These are phyloP conservation scores for Tylopilus plumbeoviolaceoides DNA, from an alignment of 768 basidiomycete species.

Conservation along the genomic window DNA sequence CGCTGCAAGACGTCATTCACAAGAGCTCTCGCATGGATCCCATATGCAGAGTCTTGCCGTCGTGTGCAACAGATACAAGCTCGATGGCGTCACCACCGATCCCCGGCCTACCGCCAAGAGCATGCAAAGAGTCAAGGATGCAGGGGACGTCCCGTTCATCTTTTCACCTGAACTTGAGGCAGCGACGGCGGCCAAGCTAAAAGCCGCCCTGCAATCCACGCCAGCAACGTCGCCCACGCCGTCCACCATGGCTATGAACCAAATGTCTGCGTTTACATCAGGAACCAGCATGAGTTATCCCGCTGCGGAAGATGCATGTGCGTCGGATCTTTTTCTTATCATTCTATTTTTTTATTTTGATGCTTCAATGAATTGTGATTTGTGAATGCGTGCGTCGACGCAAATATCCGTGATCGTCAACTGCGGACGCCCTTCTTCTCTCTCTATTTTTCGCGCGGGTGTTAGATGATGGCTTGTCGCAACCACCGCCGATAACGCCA, in stretches of 20 bases:
- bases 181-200: conserved; percentile 25
- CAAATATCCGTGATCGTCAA: conserved; percentile 3
- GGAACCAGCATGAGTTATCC: conserved; percentile 13
- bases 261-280: conserved; percentile 21
- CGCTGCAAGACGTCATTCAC: conserved; percentile 15
- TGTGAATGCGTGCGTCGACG: background rate
- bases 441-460: background rate
- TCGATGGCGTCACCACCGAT: conserved; percentile 15
- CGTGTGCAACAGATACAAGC: conserved; percentile 24
- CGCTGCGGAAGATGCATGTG: conserved; percentile 23
- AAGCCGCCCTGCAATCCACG: conserved; percentile 23
- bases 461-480: conserved; percentile 9
- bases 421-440: background rate
- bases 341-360: background rate
- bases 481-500: conserved; percentile 1
- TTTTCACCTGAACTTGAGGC: conserved; percentile 31
- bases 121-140: conserved; percentile 24
- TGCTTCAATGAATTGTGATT: background rate
- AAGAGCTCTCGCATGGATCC: conserved; percentile 18
- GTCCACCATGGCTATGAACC: conserved; percentile 2
- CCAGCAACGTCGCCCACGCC: background rate
- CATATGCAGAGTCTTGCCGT: conserved; percentile 20
- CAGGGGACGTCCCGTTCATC: conserved; percentile 30
- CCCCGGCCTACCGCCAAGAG: conserved; percentile 11
- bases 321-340: conserved; percentile 17